Evolutionary conservation across 495 filamentous ascomycete genomes (phyloP), one percentile per base, ranked within the genome.

Genomic region (Neohortaea acidophila): DNA sequence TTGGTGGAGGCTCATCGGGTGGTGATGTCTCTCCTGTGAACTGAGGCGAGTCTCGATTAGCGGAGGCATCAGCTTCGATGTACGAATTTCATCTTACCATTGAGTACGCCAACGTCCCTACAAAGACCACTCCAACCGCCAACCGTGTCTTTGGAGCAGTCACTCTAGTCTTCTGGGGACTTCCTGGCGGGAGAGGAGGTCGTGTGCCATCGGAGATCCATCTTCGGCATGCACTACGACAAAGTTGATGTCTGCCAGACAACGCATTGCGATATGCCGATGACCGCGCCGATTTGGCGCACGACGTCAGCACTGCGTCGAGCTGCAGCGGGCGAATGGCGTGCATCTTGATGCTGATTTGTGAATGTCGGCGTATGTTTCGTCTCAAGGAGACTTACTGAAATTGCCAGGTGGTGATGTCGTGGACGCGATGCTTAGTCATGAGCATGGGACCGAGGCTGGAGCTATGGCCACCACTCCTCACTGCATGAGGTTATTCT

Each of bases 101-200:
- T 21, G 70, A 75, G 59, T 79, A 81, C 15, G 77, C 63, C 24
- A 82, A 51, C 22, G 70, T 61, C 26, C 68, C 61, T 41, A 75
- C 67, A 53, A 81, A 71, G 5, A 77, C 66, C 20, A 79, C 50
- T 10, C 73, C 75, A 39, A 81, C 48, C 8, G 67, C 62, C 14
- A 82, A 57, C 33, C 76, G 67, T 11, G 54, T 51, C 47, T 59
- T 56, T 11, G 49, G 48, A 8, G 42, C 43, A 39, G 45, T 36
- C 10, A 44, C 43, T 30, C 48, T 51, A n/a, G 37, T 44, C 17
- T 36, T 38, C 13, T 29, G 38, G 5, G 31, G 41, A 2, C 10
- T 31, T 13, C 33, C 44, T 11, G 44, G 44, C 7, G 44, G 48
- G 19, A 19, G 19, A 11, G 43, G 38, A 22, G 47, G 47, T 15